phyloP scores from a whole-genome alignment of 2,329 filamentous ascomycete species.

The Pestalotiopsis sp. region DNA sequence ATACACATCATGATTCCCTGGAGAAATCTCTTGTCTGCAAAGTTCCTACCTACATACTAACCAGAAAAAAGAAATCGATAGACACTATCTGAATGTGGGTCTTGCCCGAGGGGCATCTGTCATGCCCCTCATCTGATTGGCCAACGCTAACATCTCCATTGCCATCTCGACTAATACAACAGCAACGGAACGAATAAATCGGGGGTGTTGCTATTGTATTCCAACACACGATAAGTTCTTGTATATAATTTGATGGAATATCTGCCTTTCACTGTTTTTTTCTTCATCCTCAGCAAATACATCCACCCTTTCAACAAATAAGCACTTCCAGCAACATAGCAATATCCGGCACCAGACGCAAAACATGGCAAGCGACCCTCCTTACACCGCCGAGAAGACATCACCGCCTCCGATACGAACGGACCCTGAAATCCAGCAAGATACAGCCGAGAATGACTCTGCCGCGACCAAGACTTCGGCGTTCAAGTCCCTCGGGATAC shows the following conservation, averaged over 20 bases:
- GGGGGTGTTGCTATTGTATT: not conserved
- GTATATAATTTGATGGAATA: too few relatives aligned
- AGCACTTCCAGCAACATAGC: not conserved
- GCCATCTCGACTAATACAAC: not conserved
- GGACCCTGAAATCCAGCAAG: not conserved
- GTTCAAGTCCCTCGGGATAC: constrained; percentile 57
- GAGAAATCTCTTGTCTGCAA: too few relatives aligned
- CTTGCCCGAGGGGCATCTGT: not conserved
- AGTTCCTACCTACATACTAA: not conserved
- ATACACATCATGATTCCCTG: too few relatives aligned
- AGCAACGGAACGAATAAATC: not conserved
- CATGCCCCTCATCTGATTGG: constrained; percentile 10
- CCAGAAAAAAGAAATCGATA: not conserved
- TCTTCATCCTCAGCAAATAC: too few relatives aligned
- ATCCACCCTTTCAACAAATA: too few relatives aligned
- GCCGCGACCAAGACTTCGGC: constrained; percentile 34
- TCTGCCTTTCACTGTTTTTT: too few relatives aligned
- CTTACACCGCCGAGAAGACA: not conserved
- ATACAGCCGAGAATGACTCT: not conserved
- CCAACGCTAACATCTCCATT: not conserved
- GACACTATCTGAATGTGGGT: not conserved
- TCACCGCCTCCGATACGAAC: not conserved
- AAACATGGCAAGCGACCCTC: not conserved
- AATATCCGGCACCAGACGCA: not conserved
- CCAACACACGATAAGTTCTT: too few relatives aligned